Evolutionary conservation across 345 rosid species (phyloP), one percentile per base, ranked within the genome.

Genomic region (Arabis alpina): DNA sequence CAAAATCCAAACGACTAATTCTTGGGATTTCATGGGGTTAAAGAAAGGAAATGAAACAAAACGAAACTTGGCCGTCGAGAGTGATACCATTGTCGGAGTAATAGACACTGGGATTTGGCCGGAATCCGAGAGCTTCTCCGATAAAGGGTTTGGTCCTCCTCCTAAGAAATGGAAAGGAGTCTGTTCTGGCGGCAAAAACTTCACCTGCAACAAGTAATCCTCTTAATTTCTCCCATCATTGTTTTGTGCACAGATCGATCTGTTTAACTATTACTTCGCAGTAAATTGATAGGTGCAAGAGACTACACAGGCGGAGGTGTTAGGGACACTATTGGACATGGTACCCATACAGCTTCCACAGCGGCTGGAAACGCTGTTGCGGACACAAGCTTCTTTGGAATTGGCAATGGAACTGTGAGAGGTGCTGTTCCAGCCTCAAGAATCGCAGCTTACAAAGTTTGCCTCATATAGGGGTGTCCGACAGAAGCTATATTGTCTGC

Each of bases 391-490:
- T 83, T 77, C 43, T 77, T 27, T 47, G 87, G 88, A 5, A 8
- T 85, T 0, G 87, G 77, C 0, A 43, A 77, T 10, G 90, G 90
- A 11, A 73, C 62, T 0, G 85, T 80, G 2, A 79, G 87, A 72
- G 88, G 88, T 1, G 88, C 79, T 0, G 84, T 78, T 42, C 85
- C 92, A 0, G 76, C 80, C 0, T 74, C 92, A 0, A 78, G 92
- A 60, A 76, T 87, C 8, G 84, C 89, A 1, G 63, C 48, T 2
- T 87, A 87, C 37, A 71, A 61, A 40, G 83, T 80, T 3, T 88
- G 91, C 25, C 2, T 0, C 0, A 0, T 0, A 0, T 1, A 0
- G 0, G 64, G 28, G 0, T 79, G 82, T 44, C 0, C 0, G 2
- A 1, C 8, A 0, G 70, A 4, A 7, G 40, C 36, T 11, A 3